phyloP scores from a whole-genome alignment of 1,284 basidiomycete species.

The Moniliella sp. region DNA sequence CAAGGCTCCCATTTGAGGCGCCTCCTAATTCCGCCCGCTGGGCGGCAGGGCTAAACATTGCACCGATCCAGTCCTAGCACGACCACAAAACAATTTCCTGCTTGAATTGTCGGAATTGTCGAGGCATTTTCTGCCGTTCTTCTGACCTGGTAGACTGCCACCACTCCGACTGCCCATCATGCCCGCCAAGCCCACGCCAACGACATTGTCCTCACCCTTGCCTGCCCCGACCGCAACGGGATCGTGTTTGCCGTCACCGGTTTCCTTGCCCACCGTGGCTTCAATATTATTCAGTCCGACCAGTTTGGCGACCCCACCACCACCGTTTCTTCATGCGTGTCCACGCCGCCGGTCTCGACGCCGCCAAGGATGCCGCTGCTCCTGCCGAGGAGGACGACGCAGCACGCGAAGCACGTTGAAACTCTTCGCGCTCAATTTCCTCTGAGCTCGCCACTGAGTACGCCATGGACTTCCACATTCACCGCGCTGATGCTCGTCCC shows the following conservation, averaged over 20 bases:
- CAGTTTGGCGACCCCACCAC: slow-evolving; percentile 27
- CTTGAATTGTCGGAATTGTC: no score
- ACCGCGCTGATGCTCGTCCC: slow-evolving; percentile 18
- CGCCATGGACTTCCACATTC: slow-evolving; percentile 18
- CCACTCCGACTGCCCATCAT: no score
- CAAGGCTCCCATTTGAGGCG: no score
- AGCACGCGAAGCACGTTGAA: slow-evolving; percentile 1
- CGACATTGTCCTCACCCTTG: slow-evolving; percentile 23
- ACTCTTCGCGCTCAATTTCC: slow-evolving; percentile 8
- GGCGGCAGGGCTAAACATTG: no score
- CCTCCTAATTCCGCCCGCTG: no score
- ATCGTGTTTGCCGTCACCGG: slow-evolving; percentile 22
- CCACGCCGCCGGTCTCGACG: slow-evolving; percentile 12
- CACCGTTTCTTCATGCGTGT: slow-evolving; percentile 31
- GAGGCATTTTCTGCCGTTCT: no score
- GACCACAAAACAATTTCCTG: no score
- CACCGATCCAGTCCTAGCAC: no score
- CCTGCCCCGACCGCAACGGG: slow-evolving; percentile 24
- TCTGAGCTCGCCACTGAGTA: slow-evolving; percentile 4
- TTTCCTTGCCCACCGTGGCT: slow-evolving; percentile 16
- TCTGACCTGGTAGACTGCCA: no score
- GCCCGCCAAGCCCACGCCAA: no score
- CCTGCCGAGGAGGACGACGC: background rate
- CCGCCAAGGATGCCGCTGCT: background rate
- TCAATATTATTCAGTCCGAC: slow-evolving; percentile 30